Evolutionary conservation across 148 eudicot genomes (phyloP), one percentile per base, ranked within the genome.

Genomic region (Cornus suecica): DNA sequence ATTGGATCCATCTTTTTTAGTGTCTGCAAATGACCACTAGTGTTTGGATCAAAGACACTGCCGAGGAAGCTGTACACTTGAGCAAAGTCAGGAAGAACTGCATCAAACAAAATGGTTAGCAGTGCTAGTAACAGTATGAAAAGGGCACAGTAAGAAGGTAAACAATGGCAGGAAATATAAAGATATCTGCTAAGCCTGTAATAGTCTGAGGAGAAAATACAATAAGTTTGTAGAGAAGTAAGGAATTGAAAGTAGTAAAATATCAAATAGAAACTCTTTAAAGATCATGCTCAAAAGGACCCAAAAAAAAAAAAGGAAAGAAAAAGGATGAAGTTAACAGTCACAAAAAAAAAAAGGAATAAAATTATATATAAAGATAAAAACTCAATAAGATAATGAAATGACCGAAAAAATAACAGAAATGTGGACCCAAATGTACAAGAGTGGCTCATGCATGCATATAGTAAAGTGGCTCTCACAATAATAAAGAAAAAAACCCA

Each of bases 71-170:
- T 83, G 85, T 94, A 94, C 42, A 94, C 99, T 88, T 92, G 90
- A 74, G 92, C 91, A 82, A 94, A 94, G 86, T 94, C 99, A 23
- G 99, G 99, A 54, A 94, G 87, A 83, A 90, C 99, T 94, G 97
- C 86, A 88, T 45, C 70, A 77, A 77, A 65, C 28, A 65, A 45
- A 74, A 66, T 60, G 27, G 16, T 1, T 63, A 73, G 68, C 23
- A 66, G n/a, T 65, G 68, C n/a, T 28, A 41, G 34, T 45, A 45
- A 30, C 58, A 76, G 29, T 20, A 61, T 20, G n/a, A 66, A 51
- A 66, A 9, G 16, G 25, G 11, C 2, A 10, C 5, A 68, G 5
- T 48, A 48, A 63, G 15, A 60, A 27, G 56, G 10, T 28, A 68
- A 29, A 56, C 10, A 67, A 66, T 26, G 22, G 54, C 54, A 48